Conservation (phyloP, 2,329 filamentous ascomycete genomes). For the Apiospora marii region DNA sequence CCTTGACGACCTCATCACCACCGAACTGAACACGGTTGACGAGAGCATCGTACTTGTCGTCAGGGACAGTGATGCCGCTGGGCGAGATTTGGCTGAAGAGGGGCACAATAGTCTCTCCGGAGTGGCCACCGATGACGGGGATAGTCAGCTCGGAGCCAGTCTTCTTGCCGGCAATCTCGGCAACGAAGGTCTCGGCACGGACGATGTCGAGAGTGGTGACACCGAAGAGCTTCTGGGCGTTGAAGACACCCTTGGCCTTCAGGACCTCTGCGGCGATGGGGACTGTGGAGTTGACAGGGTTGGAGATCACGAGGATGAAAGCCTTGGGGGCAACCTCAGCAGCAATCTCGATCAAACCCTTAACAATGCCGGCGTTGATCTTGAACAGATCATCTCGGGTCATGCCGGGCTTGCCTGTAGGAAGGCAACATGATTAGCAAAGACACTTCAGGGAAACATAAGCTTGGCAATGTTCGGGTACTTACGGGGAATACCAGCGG, state of each 20-base stretch:
- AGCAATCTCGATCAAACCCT: slow-evolving; percentile 87
- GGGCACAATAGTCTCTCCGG: slow-evolving; percentile 96
- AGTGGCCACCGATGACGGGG: slow-evolving; percentile 96
- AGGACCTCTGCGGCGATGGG: slow-evolving; percentile 97
- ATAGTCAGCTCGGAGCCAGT: slow-evolving; percentile 85
- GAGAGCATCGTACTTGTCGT: slow-evolving; percentile 88
- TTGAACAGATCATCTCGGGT: slow-evolving; percentile 99
- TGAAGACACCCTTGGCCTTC: slow-evolving; percentile 91
- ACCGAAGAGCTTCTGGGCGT: slow-evolving; percentile 95
- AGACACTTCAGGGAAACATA: slow-evolving; percentile 7
- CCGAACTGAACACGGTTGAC: slow-evolving; percentile 97
- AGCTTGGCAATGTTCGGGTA: slow-evolving; percentile 32
- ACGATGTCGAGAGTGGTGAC: slow-evolving; percentile 99
- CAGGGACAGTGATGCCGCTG: slow-evolving; percentile 74
- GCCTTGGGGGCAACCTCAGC: slow-evolving; percentile 92
- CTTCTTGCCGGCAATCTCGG: slow-evolving; percentile 81
- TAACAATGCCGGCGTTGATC: slow-evolving; percentile 98
- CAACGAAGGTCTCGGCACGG: slow-evolving; percentile 95
- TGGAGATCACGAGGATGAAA: slow-evolving; percentile 96
- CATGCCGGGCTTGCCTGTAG: slow-evolving; percentile 95
- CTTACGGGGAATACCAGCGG: slow-evolving; percentile 96
- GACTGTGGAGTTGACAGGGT: slow-evolving; percentile 99
- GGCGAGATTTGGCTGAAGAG: slow-evolving; percentile 93
- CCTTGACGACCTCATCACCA: slow-evolving; percentile 95
- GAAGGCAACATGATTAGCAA: slow-evolving; percentile 14